Base-by-base conservation (phyloP, 352 stramenopile genomes). In the Globisporangium iwayamae region DNA sequence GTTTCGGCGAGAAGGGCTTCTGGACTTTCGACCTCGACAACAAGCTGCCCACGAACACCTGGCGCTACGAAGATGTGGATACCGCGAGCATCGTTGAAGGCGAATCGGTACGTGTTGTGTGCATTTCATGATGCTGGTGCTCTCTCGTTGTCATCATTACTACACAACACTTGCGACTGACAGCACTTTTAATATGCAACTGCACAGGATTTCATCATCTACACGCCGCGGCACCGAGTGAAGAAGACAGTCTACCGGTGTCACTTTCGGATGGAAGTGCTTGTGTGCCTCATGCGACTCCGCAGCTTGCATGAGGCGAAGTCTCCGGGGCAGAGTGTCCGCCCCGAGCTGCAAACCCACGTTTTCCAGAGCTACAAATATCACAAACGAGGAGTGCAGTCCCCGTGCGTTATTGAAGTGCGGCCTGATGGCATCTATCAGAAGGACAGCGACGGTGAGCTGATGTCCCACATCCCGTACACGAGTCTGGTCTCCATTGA, bases 191-290 rank as follows among this genome's bases (percentile, higher is more conserved):
- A 14, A n/a, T 45, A 34, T 32, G 16, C n/a, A 20, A 45, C 22
- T 58, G 20, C 14, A n/a, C 38, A 74, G 68, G 85, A 94, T 51
- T 89, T 94, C 56, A 77, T 83, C 28, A 87, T 94, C 56, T 71
- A 78, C 68, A 94, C 85, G 46, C 85, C 85, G 16, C 81, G 83
- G 25, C 85, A 94, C 56, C 75, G 76, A 56, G 75, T 92, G 59
- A 94, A 94, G 72, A 91, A 91, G 60, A 92, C 83, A 10, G 76
- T 90, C 8, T 94, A 89, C 41, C 83, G 85, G 47, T 91, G 83
- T 66, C 71, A 89, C 56, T 94, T 83, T 67, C 81, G 85, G 58
- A 92, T 92, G 83, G 85, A 94, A 38, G 81, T 94, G 52, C 73
- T 94, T 4, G 83, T 94, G 10, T 90, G 81, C 59, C 74, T 94